Conservation (phyloP, 306 rosid genomes). For the Cotoneaster glaucophyllus region DNA sequence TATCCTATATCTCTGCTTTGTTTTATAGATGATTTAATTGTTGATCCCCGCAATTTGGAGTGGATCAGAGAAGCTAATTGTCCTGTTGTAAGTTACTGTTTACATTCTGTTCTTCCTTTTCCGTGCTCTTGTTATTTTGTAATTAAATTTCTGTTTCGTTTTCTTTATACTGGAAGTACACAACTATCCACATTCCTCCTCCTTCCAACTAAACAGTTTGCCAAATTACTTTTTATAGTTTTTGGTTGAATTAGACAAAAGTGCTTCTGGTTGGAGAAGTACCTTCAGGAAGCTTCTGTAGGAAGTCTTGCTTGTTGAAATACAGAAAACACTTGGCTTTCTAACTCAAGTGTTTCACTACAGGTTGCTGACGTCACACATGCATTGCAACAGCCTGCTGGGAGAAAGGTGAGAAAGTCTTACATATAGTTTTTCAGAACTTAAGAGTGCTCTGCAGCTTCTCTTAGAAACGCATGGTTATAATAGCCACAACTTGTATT, state of each 20-base stretch:
- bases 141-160: too few relatives aligned
- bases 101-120: background rate
- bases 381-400: constrained; percentile 95
- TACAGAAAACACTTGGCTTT: background rate
- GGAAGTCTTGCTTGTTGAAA: background rate
- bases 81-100: constrained; percentile 69
- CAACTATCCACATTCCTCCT: background rate
- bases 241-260: background rate
- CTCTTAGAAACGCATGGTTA: background rate
- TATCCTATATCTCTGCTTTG: constrained; percentile 8
- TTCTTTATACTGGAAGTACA: background rate
- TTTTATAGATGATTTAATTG: constrained; percentile 79
- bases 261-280: background rate
- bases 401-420: constrained; percentile 61
- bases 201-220: background rate
- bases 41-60: constrained; percentile 87
- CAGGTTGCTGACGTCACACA: constrained; percentile 96
- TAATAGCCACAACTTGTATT: background rate
- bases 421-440: background rate
- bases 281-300: background rate
- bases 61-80: constrained; percentile 93
- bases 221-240: background rate
- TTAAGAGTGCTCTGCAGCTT: background rate
- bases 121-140: background rate
- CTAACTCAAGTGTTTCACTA: constrained; percentile 6